A percentile compares a stretch with the other conserved stretches of the same genome.
phyloP scores from a whole-genome alignment of 108 stramenopile genomes.

The Nitzschia palea region DNA sequence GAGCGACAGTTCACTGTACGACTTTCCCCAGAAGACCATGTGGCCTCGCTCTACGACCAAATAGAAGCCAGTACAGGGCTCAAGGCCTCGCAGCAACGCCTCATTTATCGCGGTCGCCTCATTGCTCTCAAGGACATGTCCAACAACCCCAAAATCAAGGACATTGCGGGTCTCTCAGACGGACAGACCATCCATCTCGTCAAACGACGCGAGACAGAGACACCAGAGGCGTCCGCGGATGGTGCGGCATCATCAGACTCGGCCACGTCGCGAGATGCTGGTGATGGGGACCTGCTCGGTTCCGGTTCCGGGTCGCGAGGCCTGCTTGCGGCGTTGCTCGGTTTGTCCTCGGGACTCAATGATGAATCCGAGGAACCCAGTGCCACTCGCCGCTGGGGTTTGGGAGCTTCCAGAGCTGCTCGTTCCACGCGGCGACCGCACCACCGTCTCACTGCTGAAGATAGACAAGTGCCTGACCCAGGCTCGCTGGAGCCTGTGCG shows the following conservation, averaged over 20 bases:
- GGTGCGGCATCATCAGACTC: neutral
- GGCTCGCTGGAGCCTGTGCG: constrained; percentile 89
- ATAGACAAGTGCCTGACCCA: constrained; percentile 62
- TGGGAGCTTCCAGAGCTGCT: constrained; percentile 1
- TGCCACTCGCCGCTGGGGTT: neutral
- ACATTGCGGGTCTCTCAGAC: constrained; percentile 75
- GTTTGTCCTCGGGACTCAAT: no score
- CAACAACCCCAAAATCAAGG: constrained; percentile 44
- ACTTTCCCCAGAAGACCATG: constrained; percentile 64
- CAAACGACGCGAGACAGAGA: constrained; percentile 37
- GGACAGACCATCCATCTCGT: constrained; percentile 89
- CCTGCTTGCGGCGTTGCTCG: neutral
- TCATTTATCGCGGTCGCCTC: constrained; percentile 85
- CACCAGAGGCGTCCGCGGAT: neutral
- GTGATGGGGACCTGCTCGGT: neutral
- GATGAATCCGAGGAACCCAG: neutral
- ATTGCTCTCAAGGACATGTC: constrained; percentile 23
- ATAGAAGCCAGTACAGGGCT: constrained; percentile 76
- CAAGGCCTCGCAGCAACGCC: constrained; percentile 59
- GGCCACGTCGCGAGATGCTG: neutral
- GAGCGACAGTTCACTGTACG: constrained; percentile 49
- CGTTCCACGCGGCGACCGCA: constrained; percentile 32
- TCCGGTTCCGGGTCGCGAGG: neutral
- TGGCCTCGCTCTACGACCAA: constrained; percentile 44
- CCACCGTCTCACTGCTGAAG: constrained; percentile 66